Conservation (phyloP, 2,329 filamentous ascomycete species). For the Penicillium sp. region DNA sequence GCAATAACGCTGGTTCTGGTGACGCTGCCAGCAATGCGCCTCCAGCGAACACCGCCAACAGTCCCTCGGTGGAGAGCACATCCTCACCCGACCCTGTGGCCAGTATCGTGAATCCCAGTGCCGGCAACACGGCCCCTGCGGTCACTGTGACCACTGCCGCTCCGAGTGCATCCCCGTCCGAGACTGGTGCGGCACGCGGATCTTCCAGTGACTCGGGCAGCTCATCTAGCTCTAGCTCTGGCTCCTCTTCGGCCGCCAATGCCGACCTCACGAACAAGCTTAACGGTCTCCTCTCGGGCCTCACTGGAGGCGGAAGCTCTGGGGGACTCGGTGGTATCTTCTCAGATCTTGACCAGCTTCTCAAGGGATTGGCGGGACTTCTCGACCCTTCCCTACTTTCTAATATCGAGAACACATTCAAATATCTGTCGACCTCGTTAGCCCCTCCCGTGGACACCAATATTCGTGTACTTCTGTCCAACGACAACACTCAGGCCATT, state of each 20-base stretch:
- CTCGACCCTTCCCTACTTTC: conserved; percentile 17
- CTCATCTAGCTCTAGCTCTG: conserved; percentile 5
- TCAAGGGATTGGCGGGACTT: conserved; percentile 11
- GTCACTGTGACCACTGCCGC: conserved; percentile 1
- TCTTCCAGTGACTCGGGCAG: conserved; percentile 5
- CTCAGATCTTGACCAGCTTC: conserved; percentile 4
- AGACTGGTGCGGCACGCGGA: background rate
- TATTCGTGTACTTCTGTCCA: conserved; percentile 14
- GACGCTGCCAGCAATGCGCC: background rate
- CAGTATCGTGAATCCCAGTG: conserved; percentile 3
- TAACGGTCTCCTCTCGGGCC: conserved; percentile 1
- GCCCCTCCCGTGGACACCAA: conserved; percentile 23
- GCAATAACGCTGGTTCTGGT: background rate
- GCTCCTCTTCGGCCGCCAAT: conserved; percentile 2
- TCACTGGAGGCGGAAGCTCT: conserved; percentile 3
- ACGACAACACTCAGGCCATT: conserved; percentile 15
- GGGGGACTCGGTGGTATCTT: conserved; percentile 2
- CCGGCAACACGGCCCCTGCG: conserved; percentile 1
- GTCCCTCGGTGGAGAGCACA: no score
- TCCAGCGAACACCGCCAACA: no score
- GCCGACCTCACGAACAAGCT: background rate
- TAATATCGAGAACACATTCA: conserved; percentile 19
- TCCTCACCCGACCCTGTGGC: background rate
- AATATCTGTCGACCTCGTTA: conserved; percentile 21
- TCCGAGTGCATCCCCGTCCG: conserved; percentile 2